Percentiles rank a stretch among this genome's conserved stretches.
phyloP scores from a whole-genome alignment of 148 eudicot species.

The Rhododendron simsii region DNA sequence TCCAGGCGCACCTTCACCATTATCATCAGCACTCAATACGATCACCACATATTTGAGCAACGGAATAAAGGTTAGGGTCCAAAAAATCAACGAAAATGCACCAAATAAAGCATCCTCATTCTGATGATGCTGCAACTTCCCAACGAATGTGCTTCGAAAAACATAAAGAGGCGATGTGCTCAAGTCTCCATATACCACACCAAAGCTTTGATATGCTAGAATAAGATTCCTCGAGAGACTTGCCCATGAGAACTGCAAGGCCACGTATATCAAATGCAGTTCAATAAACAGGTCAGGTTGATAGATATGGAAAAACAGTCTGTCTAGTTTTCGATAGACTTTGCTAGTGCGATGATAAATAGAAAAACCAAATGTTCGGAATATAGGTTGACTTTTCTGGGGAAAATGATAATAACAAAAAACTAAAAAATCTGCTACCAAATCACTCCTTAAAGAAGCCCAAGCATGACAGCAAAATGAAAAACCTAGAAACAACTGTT shows the following conservation, averaged over 20 bases:
- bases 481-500: background rate
- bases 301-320: background rate
- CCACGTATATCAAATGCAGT: constrained; percentile 12
- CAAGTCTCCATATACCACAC: constrained; percentile 92
- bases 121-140: constrained; percentile 51
- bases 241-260: constrained; percentile 62
- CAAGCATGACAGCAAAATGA: background rate
- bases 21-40: constrained; percentile 80
- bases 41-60: constrained; percentile 81
- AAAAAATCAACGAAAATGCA: constrained; percentile 83
- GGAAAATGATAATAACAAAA: background rate
- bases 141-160: constrained; percentile 60
- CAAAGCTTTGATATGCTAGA: constrained; percentile 93
- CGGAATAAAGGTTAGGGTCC: constrained; percentile 87
- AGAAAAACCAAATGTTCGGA: background rate
- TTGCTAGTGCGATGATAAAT: background rate
- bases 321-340: background rate
- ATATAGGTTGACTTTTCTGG: background rate
- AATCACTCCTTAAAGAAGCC: background rate
- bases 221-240: constrained; percentile 50
- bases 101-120: constrained; percentile 69
- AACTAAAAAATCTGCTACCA: background rate
- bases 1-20: constrained; percentile 76
- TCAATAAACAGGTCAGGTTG: background rate
- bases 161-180: constrained; percentile 97